Evolutionary conservation across 2,329 filamentous ascomycete genomes (phyloP), one percentile per base, ranked within the genome.

Genomic region (Ceratocystis variospora): DNA sequence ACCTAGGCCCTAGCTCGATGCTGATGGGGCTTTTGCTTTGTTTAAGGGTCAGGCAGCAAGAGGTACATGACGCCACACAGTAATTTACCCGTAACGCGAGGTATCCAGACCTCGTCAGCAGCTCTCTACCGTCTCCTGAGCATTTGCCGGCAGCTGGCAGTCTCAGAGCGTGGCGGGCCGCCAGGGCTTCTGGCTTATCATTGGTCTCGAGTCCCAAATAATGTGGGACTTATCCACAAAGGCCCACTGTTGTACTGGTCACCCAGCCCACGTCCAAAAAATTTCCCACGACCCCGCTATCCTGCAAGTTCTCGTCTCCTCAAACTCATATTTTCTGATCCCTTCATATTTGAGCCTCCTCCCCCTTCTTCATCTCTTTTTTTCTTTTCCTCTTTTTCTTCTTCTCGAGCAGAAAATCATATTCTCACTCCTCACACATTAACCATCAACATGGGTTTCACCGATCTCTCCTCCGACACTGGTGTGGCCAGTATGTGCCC

Each of bases 391-490:
- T 70, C 68, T 67, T 66, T 64, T 67, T 67, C 68, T 64, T 64
- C 67, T 66, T 68, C 66, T 68, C 67, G 66, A 68, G 66, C 66
- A 66, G 64, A 68, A 67, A 45, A 66, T 64, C 44, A 59, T 57
- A 65, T 70, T 69, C 67, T 69, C 66, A 68, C 67, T 65, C 65
- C 65, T 67, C 70, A 65, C 69, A 72, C 70, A 71, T 70, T 72
- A 48, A 70, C 69, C 69, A 68, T 72, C 74, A 83, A 74, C 73
- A 88, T 88, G 86, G 85, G 86, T 76, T 88, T 88, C 81, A 79
- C 81, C 76, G 85, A 88, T 76, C 79, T 88, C 73, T 75, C 84
- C 72, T 81, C 83, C 75, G 85, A 87, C 75, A 78, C 84, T 78
- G 85, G 86, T 76, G 78, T 85, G 72, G 70, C 73, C 74, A 73